phyloP scores from a whole-genome alignment of 2,329 filamentous ascomycete species.

The Cercospora berteroae region DNA sequence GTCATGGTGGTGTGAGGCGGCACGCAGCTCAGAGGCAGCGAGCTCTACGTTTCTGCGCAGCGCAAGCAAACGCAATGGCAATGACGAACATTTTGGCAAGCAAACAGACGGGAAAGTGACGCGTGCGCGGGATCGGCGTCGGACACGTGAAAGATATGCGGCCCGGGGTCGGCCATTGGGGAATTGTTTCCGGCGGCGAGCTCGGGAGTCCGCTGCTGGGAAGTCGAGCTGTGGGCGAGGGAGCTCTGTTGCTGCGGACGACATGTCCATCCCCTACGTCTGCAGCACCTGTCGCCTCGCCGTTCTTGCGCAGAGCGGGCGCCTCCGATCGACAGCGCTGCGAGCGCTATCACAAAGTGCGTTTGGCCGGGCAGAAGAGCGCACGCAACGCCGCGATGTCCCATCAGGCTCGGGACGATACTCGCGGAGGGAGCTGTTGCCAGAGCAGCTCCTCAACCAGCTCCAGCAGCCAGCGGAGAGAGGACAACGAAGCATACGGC shows the following conservation, averaged over 20 bases:
- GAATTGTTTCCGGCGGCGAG: neutral
- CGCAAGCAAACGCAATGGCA: neutral
- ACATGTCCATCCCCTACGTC: slow-evolving; percentile 14
- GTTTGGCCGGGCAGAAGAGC: neutral
- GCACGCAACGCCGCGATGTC: neutral
- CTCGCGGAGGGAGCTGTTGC: slow-evolving; percentile 23
- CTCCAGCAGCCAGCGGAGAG: slow-evolving; percentile 5
- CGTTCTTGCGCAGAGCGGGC: neutral
- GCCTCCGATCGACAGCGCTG: neutral
- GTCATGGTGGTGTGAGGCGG: slow-evolving; percentile 60
- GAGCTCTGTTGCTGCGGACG: neutral
- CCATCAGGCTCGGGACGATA: slow-evolving; percentile 22
- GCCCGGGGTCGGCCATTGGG: neutral
- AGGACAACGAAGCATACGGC: neutral
- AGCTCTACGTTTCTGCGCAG: neutral
- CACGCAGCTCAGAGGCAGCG: neutral
- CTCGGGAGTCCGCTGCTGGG: neutral
- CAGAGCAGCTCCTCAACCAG: slow-evolving; percentile 25
- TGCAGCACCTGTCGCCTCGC: slow-evolving; percentile 11
- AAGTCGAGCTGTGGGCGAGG: neutral
- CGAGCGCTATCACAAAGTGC: neutral
- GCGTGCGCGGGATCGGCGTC: neutral
- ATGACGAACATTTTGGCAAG: neutral
- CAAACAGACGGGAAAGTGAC: neutral
- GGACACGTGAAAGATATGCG: neutral